Evolutionary conservation across 164 flowering plant species (phyloP).

Genomic region (Vitis labrusca): DNA sequence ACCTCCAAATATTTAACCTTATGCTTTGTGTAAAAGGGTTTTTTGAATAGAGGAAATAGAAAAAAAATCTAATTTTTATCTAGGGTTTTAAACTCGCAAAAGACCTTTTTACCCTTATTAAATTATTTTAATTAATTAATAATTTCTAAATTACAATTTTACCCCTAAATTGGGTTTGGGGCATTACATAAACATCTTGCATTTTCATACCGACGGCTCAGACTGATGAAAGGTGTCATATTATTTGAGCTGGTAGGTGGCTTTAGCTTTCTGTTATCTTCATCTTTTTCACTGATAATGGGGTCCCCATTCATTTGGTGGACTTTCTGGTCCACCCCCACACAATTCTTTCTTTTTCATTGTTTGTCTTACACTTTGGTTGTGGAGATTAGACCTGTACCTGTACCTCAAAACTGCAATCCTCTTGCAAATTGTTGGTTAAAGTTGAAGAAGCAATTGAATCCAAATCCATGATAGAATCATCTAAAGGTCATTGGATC

Average conservation of each 20-base stretch:
- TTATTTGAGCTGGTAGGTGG: background rate
- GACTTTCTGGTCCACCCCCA: constrained; percentile 7
- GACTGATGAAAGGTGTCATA: background rate
- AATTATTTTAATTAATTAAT: too few species aligned
- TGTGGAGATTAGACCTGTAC: background rate
- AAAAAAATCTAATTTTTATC: too few species aligned
- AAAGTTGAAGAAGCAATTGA: background rate
- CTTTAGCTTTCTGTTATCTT: background rate
- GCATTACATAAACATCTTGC: background rate
- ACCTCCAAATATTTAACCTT: too few species aligned
- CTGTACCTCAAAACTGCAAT: background rate
- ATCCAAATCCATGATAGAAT: background rate
- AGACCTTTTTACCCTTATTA: too few species aligned
- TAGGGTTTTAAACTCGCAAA: too few species aligned
- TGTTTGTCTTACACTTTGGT: background rate
- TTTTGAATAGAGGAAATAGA: too few species aligned
- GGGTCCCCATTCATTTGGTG: constrained; percentile 5
- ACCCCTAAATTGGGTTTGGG: too few species aligned
- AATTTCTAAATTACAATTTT: too few species aligned
- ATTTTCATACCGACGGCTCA: background rate
- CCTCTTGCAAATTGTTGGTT: background rate
- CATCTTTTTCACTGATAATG: background rate
- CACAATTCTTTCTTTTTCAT: background rate
- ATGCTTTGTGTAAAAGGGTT: too few species aligned
- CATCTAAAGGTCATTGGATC: background rate